Evolutionary conservation across 257 asterid genomes (phyloP).

Genomic region (Rhazya stricta): DNA sequence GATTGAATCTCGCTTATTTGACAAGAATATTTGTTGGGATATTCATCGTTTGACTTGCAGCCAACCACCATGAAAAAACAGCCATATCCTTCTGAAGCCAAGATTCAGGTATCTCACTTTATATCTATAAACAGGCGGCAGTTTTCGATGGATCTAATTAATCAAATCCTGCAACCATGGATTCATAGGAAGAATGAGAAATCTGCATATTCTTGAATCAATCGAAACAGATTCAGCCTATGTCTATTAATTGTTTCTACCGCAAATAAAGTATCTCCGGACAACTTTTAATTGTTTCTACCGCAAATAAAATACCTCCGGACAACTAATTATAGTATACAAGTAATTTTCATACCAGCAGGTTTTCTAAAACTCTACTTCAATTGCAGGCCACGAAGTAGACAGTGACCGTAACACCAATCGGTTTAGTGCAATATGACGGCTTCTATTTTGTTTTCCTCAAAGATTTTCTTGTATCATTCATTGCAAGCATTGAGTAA

Average conservation of each 20-base stretch:
- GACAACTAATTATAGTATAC: not conserved
- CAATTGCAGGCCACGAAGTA: too few relatives aligned
- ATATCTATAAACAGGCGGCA: too few relatives aligned
- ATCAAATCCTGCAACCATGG: not conserved
- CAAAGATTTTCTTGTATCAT: too few relatives aligned
- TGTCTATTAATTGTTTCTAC: not conserved
- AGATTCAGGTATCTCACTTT: not conserved
- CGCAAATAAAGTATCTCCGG: too few relatives aligned
- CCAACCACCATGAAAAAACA: not conserved
- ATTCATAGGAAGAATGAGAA: not conserved
- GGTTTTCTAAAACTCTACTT: too few relatives aligned
- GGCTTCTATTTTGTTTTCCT: too few relatives aligned
- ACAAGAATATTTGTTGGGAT: not conserved
- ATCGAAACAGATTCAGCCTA: not conserved
- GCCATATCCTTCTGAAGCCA: not conserved
- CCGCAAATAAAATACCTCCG: not conserved
- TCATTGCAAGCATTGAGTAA: too few relatives aligned
- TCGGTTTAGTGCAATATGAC: too few relatives aligned
- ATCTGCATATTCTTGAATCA: not conserved
- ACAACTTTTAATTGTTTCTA: not conserved
- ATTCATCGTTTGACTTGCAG: slow-evolving; percentile 10
- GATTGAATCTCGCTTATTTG: slow-evolving; percentile 5
- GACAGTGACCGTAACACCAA: too few relatives aligned
- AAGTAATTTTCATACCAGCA: too few relatives aligned
- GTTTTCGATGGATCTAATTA: not conserved